These are phyloP conservation scores for Vanrija pseudolonga DNA, from an alignment of 1,284 basidiomycete genomes.

Conservation along the genomic window DNA sequence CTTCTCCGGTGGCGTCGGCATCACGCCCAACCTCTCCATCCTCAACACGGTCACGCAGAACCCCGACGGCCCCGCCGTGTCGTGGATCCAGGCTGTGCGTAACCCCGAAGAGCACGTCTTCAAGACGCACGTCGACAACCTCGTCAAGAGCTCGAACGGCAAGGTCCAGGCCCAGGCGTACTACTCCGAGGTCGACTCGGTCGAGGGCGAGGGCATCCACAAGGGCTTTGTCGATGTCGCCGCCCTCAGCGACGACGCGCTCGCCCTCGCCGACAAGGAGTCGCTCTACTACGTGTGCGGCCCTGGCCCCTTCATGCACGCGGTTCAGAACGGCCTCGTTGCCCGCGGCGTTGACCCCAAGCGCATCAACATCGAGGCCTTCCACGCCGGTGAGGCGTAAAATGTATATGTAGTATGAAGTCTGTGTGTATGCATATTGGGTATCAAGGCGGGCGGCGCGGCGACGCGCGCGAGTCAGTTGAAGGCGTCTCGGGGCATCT, in stretches of 20 bases:
- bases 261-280: constrained; percentile 22
- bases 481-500: no score
- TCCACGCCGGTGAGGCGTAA: constrained; percentile 25
- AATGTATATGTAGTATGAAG: no score
- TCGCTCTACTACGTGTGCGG: constrained; percentile 36
- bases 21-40: constrained; percentile 37
- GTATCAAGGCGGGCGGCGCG: no score
- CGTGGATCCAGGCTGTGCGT: constrained; percentile 21
- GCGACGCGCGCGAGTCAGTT: no score
- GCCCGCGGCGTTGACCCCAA: constrained; percentile 21
- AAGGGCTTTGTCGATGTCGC: constrained; percentile 18
- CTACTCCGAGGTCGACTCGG: constrained; percentile 12
- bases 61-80: constrained; percentile 10
- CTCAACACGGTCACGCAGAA: constrained; percentile 23
- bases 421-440: no score
- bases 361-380: constrained; percentile 30
- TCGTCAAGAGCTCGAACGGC: constrained; percentile 13
- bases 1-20: constrained; percentile 38
- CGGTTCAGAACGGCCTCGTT: constrained; percentile 16
- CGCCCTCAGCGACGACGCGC: constrained; percentile 12
- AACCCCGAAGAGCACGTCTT: constrained; percentile 14
- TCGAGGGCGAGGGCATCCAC: background rate
- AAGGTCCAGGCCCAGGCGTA: constrained; percentile 23
- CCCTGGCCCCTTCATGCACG: constrained; percentile 30
- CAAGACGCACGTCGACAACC: constrained; percentile 14